phyloP scores from a whole-genome alignment of 345 rosid species.

The Gossypium arboreum region DNA sequence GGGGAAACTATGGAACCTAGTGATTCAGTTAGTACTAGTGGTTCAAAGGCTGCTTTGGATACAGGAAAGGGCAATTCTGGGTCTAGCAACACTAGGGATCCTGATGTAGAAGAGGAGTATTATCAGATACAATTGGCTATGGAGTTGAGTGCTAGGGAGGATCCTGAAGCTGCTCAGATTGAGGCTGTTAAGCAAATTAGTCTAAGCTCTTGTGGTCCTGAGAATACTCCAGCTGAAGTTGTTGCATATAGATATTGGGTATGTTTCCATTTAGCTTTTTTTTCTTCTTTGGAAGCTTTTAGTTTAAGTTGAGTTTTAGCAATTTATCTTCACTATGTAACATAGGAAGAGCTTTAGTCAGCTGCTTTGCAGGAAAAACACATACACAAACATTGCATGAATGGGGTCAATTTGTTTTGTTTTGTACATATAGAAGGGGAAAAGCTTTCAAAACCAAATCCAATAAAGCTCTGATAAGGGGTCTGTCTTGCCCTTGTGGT shows the following conservation, averaged over 20 bases:
- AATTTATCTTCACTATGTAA: not conserved
- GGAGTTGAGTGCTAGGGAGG: conserved; percentile 94
- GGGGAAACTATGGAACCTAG: conserved; percentile 45
- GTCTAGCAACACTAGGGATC: conserved; percentile 59
- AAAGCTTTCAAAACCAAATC: not conserved
- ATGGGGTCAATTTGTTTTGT: too few relatives aligned
- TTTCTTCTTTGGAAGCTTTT: conserved; percentile 10
- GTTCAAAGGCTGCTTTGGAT: conserved; percentile 39
- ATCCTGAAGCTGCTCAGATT: conserved; percentile 97
- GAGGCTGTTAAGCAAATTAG: conserved; percentile 96
- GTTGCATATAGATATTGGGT: conserved; percentile 96
- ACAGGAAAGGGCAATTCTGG: conserved; percentile 48
- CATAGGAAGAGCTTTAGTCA: not conserved
- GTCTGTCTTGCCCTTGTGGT: not conserved
- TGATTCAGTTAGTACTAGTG: conserved; percentile 39
- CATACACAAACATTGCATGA: too few relatives aligned
- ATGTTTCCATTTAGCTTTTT: conserved; percentile 27
- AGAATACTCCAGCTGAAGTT: conserved; percentile 83
- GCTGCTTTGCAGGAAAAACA: not conserved
- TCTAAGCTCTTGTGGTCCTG: conserved; percentile 70
- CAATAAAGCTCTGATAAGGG: not conserved
- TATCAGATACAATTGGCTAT: conserved; percentile 89
- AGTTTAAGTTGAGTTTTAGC: not conserved
- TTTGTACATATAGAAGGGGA: not conserved
- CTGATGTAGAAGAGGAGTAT: conserved; percentile 80